Evolutionary conservation across 352 stramenopile genomes (phyloP).

Genomic region (Lagenidium sp.): DNA sequence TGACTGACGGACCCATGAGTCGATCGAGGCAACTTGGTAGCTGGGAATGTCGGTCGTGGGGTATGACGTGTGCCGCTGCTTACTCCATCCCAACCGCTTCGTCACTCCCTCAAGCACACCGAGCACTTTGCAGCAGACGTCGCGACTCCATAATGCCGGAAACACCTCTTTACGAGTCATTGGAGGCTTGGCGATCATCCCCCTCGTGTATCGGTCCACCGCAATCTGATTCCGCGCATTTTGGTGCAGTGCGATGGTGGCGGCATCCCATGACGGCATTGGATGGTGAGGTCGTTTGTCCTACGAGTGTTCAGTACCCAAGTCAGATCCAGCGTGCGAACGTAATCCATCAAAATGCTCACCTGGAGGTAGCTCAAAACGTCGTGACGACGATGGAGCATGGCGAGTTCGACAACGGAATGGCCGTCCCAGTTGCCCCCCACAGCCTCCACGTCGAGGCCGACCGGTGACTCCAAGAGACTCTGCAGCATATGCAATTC

Average conservation of each 20-base stretch:
- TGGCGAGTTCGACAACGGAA: constrained; percentile 31
- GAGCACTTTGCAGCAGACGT: constrained; percentile 40
- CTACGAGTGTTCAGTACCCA: too few species aligned
- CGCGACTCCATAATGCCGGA: constrained; percentile 28
- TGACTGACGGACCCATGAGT: constrained; percentile 52
- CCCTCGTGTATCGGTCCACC: constrained; percentile 33
- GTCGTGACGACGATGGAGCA: constrained; percentile 28
- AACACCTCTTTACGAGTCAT: constrained; percentile 41
- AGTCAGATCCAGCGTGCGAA: too few species aligned
- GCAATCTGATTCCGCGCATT: constrained; percentile 31
- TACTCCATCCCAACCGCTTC: constrained; percentile 49
- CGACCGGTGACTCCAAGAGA: constrained; percentile 30
- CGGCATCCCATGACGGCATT: too few species aligned
- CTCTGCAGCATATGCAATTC: constrained; percentile 37
- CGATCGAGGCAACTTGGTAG: constrained; percentile 51
- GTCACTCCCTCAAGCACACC: constrained; percentile 29
- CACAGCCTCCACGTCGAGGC: constrained; percentile 9
- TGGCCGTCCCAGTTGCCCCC: constrained; percentile 55
- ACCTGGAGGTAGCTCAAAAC: constrained; percentile 31
- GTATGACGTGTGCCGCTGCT: constrained; percentile 68
- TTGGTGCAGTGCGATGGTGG: constrained; percentile 8
- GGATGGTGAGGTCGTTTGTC: too few species aligned
- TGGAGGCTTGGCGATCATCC: constrained; percentile 30
- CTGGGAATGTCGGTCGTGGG: constrained; percentile 80
- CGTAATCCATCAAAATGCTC: too few species aligned